These are phyloP conservation scores for Tetramitus jugosus DNA, from an alignment of 208 protist species.

Conservation along the genomic window DNA sequence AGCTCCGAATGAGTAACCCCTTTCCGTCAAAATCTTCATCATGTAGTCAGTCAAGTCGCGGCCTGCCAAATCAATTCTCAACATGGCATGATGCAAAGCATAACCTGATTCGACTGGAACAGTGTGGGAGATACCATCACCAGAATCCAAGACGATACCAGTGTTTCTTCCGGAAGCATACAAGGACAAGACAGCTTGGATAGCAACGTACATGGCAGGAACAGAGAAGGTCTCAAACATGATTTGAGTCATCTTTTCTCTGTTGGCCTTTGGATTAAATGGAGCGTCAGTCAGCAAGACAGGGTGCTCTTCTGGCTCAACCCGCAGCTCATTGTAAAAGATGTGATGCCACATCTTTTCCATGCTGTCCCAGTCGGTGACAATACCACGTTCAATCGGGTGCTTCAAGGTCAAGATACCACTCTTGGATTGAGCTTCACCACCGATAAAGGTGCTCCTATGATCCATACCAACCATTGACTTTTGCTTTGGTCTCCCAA, in stretches of 20 bases:
- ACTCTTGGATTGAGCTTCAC: conserved; percentile 53
- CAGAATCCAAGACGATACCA: conserved; percentile 46
- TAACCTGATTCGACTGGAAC: conserved; percentile 45
- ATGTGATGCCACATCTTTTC: conserved; percentile 93
- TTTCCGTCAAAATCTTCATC: conserved; percentile 73
- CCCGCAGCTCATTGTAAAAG: conserved; percentile 95
- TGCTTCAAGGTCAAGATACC: conserved; percentile 51
- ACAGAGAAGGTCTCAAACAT: conserved; percentile 84
- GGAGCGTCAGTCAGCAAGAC: conserved; percentile 80
- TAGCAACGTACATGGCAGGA: conserved; percentile 77
- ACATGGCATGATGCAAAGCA: conserved; percentile 25
- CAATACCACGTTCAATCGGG: conserved; percentile 51
- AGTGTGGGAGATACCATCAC: conserved; percentile 44
- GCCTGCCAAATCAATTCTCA: conserved; percentile 7
- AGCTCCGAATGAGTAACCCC: conserved; percentile 88
- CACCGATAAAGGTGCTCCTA: conserved; percentile 56
- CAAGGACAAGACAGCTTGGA: conserved; percentile 80
- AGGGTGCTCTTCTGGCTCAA: conserved; percentile 91
- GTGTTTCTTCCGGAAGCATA: conserved; percentile 46
- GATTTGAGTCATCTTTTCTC: conserved; percentile 86
- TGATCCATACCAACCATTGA: conserved; percentile 19
- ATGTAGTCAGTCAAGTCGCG: conserved; percentile 84
- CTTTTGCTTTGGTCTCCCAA: too few relatives aligned
- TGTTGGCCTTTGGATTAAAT: conserved; percentile 77
- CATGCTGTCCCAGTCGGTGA: neutral